Evolutionary conservation across 2,329 filamentous ascomycete genomes (phyloP).

Genomic region (Hypoxylon sp.): DNA sequence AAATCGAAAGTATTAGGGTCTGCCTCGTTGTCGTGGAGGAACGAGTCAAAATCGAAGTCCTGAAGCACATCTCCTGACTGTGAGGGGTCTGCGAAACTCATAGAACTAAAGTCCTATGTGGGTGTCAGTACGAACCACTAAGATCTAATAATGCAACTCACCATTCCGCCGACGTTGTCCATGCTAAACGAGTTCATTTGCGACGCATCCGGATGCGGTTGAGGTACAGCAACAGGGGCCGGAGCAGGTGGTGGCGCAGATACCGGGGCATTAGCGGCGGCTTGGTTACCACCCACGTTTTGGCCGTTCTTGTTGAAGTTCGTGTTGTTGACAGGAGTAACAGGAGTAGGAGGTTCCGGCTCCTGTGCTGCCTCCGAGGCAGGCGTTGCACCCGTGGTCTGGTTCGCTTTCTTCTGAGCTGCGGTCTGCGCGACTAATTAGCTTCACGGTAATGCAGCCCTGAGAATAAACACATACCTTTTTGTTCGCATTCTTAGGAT

Average conservation of each 20-base stretch:
- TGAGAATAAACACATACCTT: constrained; percentile 68
- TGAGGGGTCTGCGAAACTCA: constrained; percentile 70
- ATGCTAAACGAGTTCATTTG: constrained; percentile 62
- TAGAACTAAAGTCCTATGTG: constrained; percentile 58
- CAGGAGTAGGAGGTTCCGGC: constrained; percentile 71
- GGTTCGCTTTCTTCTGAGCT: constrained; percentile 74
- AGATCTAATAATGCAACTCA: constrained; percentile 51
- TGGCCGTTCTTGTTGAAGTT: constrained; percentile 65
- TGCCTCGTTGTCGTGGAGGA: constrained; percentile 70
- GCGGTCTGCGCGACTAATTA: constrained; percentile 60
- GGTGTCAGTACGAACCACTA: constrained; percentile 41
- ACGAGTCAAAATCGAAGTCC: constrained; percentile 78
- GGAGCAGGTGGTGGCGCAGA: constrained; percentile 59
- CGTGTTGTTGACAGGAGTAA: constrained; percentile 68
- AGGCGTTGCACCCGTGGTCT: constrained; percentile 67
- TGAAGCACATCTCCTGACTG: constrained; percentile 70
- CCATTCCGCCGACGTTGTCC: constrained; percentile 59
- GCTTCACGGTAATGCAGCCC: constrained; percentile 32
- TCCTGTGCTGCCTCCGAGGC: constrained; percentile 68
- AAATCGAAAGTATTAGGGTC: constrained; percentile 68
- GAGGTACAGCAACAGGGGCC: constrained; percentile 60
- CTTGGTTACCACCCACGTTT: constrained; percentile 56
- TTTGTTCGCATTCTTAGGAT: constrained; percentile 71
- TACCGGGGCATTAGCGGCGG: constrained; percentile 60
- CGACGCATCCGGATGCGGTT: constrained; percentile 61